Evolutionary conservation across 2,329 filamentous ascomycete genomes (phyloP).

Genomic region (Monosporascus sp.): DNA sequence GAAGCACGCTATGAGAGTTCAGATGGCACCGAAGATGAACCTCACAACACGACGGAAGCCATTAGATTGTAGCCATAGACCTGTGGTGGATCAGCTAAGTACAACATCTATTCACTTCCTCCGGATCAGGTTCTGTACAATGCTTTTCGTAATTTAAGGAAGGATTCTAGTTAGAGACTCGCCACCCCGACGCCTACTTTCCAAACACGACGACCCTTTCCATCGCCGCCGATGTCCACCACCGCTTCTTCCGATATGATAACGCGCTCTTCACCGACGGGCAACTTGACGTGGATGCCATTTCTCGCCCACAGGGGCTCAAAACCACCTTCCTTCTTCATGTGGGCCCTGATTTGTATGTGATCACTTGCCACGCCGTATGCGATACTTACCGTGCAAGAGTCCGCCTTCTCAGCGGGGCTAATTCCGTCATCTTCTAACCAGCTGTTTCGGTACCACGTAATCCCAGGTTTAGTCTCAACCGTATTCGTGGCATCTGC

Average conservation of each 20-base stretch:
- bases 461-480: background rate
- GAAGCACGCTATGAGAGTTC: too few relatives aligned
- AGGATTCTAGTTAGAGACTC: background rate
- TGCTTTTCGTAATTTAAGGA: background rate
- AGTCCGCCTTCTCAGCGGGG: slow-evolving; percentile 16
- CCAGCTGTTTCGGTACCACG: slow-evolving; percentile 21
- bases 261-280: slow-evolving; percentile 25
- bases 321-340: slow-evolving; percentile 15
- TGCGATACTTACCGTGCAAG: slow-evolving; percentile 13
- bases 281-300: slow-evolving; percentile 22
- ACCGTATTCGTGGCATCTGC: background rate
- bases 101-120: too few relatives aligned
- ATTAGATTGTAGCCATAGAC: too few relatives aligned
- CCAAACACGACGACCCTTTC: slow-evolving; percentile 14
- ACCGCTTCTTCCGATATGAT: slow-evolving; percentile 9
- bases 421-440: slow-evolving; percentile 28
- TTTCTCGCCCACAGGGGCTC: slow-evolving; percentile 23
- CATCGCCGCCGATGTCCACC: slow-evolving; percentile 13
- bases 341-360: slow-evolving; percentile 13
- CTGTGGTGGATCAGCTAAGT: too few relatives aligned
- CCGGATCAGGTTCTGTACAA: slow-evolving; percentile 11
- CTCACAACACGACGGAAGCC: too few relatives aligned
- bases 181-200: slow-evolving; percentile 6
- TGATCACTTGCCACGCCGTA: slow-evolving; percentile 13
- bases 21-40: too few relatives aligned